phyloP scores from a whole-genome alignment of 768 basidiomycete genomes.

The Rhodotorula toruloides region DNA sequence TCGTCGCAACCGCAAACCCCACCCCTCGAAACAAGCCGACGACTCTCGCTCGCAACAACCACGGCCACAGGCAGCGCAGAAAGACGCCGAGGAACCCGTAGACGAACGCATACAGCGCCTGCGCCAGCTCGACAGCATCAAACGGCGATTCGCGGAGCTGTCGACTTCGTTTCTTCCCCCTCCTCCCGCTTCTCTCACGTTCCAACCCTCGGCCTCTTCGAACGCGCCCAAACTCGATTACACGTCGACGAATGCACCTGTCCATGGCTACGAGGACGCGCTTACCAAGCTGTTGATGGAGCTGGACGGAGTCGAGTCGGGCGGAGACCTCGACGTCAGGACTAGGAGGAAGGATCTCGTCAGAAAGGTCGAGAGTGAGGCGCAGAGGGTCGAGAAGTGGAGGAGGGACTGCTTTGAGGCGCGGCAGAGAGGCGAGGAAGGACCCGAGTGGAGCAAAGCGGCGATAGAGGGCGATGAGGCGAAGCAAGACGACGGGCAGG shows the following conservation, averaged over 20 bases:
- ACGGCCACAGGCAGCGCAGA: too few species aligned
- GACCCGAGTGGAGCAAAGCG: constrained; percentile 36
- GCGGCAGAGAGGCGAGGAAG: constrained; percentile 43
- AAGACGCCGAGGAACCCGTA: too few species aligned
- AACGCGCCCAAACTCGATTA: constrained; percentile 54
- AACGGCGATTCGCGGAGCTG: not conserved
- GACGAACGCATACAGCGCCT: constrained; percentile 21
- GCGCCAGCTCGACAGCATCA: constrained; percentile 42
- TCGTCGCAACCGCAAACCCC: not conserved
- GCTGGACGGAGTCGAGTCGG: constrained; percentile 65
- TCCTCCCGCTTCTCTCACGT: not conserved
- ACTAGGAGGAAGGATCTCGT: constrained; percentile 55
- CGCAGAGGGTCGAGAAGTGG: constrained; percentile 49
- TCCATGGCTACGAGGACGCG: constrained; percentile 61
- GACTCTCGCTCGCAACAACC: not conserved
- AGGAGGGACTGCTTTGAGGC: constrained; percentile 6
- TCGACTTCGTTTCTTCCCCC: not conserved
- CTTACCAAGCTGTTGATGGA: constrained; percentile 61
- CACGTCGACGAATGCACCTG: constrained; percentile 57
- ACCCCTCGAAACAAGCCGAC: not conserved
- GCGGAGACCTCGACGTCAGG: constrained; percentile 57
- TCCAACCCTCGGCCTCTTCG: not conserved
- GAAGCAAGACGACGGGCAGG: not conserved
- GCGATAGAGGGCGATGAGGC: constrained; percentile 45
- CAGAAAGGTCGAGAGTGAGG: constrained; percentile 59